Evolutionary conservation across 2,329 filamentous ascomycete genomes (phyloP), one percentile per base, ranked within the genome.

Genomic region (Trichoderma polysporum): DNA sequence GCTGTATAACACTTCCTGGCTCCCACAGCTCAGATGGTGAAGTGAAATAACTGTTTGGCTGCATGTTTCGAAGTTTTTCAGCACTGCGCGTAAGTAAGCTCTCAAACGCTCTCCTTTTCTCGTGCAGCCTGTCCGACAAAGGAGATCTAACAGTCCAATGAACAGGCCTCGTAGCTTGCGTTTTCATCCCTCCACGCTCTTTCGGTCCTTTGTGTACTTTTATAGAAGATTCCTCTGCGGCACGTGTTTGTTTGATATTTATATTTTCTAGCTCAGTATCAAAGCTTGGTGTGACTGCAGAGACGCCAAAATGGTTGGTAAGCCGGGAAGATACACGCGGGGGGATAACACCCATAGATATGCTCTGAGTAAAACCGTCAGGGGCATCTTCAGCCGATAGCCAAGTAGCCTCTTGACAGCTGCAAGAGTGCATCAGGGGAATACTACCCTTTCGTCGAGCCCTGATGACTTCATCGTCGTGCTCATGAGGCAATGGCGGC

Each of bases 261-360:
- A 1, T 57, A 8, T 25, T 22, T 17, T n/a, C 47, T 35, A 29
- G 9, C 12, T 33, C 19, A 19, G 62, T 66, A 12, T 47, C 17
- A 33, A 52, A 25, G 3, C 53, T 56, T n/a, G 66, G 56, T 27
- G 39, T 6, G 7, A 25, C 41, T n/a, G n/a, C 31, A 12, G 62
- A 66, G 13, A 13, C 52, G 17, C 56, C 27, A 29, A 22, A n/a
- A 10, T n/a, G 37, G 3, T 35, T 27, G 1, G 19, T 33, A 7
- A 66, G 22, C n/a, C 52, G 68, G 27, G 72, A 73, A 2, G 72
- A 73, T 29, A 66, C 25, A 5, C 72, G 69, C 1, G 69, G 70
- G 2, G 71, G 71, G 8, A 73, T 68, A 4, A 35, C 56, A 15
- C 68, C 64, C 10, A 70, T 31, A n/a, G 66, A 66, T 8, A 68